Base-by-base conservation (phyloP, 805 yeast species). In the Clavispora vitiphila region DNA sequence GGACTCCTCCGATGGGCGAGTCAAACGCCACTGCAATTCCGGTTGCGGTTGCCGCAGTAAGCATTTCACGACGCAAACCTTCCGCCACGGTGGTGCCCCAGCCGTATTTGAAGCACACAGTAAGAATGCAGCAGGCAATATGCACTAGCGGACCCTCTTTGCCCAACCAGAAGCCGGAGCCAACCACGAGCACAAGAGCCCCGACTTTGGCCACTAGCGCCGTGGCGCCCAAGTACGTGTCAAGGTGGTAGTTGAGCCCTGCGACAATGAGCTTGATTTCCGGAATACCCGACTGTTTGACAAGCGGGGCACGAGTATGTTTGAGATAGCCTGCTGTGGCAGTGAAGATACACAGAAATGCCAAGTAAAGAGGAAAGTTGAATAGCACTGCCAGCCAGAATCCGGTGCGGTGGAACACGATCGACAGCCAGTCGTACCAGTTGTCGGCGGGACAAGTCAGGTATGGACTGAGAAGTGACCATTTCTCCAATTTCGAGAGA, bases 111-210 rank as follows among this genome's bases (percentile, higher is more conserved):
- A 76, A 57, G 8, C 74, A 34, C 10, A 45, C 27, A 24, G 47
- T 42, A 62, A 53, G 51, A 21, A 80, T 65, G 48, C 86, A 78
- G 49, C 86, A 78, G 0, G 91, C 74, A 4, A 87, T 76, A 59
- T 88, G 95, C 20, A 86, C 90, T 41, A 88, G 59, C 0, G 96
- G 96, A 1, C 95, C 96, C 53, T 87, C 96, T 54, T 80, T 81
- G 6, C 96, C 96, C 6, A 84, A 71, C 86, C 91, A 84, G 2
- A 87, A 54, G 0, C 95, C 95, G 1, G 86, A 77, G 18, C 89
- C 80, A 4, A 84, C 81, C 12, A 83, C 81, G 36, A 85, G 62
- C 5, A 80, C 65, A 37, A 86, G 62, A 2, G 89, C 85, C 1
- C 68, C 32, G 3, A 76, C 64, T 55, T 86, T 86, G 40, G 69